Conservation (phyloP, 2,329 filamentous ascomycete species). For the Allantophomopsis lycopodina region DNA sequence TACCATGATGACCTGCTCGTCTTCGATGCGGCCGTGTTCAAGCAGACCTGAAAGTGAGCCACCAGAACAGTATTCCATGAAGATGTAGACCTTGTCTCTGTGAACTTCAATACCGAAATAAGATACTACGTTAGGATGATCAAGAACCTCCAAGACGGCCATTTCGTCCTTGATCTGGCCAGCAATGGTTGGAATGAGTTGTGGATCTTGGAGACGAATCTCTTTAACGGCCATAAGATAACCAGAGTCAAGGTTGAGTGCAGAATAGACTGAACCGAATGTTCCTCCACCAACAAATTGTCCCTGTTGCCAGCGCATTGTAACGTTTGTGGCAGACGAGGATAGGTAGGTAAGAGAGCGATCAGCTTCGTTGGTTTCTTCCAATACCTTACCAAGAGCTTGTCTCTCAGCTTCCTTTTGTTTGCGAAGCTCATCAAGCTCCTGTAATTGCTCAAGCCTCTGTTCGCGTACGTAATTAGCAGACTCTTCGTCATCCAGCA, state of each 20-base stretch:
- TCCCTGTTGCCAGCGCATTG: conserved; percentile 96
- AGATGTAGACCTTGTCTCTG: conserved; percentile 98
- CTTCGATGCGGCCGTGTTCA: conserved; percentile 93
- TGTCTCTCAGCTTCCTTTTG: conserved; percentile 76
- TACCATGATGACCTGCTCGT: conserved; percentile 95
- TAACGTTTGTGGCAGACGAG: conserved; percentile 88
- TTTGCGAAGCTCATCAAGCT: conserved; percentile 66
- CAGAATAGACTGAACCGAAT: conserved; percentile 94
- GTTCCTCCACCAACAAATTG: conserved; percentile 94
- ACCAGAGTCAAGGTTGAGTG: conserved; percentile 92
- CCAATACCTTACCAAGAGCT: conserved; percentile 77
- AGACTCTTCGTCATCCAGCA: conserved; percentile 75
- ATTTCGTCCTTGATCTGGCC: conserved; percentile 94
- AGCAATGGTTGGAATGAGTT: conserved; percentile 87
- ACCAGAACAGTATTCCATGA: conserved; percentile 98
- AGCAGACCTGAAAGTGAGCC: conserved; percentile 81
- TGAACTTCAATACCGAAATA: conserved; percentile 98
- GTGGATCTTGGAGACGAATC: conserved; percentile 91
- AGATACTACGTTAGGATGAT: conserved; percentile 94
- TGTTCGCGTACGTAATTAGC: conserved; percentile 60
- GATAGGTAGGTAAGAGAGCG: conserved; percentile 88
- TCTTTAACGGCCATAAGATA: conserved; percentile 98
- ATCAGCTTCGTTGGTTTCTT: conserved; percentile 92
- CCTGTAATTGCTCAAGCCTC: conserved; percentile 57
- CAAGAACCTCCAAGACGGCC: conserved; percentile 86